Conservation (phyloP, 1,284 basidiomycete genomes). For the Xerocomus alliaceus region DNA sequence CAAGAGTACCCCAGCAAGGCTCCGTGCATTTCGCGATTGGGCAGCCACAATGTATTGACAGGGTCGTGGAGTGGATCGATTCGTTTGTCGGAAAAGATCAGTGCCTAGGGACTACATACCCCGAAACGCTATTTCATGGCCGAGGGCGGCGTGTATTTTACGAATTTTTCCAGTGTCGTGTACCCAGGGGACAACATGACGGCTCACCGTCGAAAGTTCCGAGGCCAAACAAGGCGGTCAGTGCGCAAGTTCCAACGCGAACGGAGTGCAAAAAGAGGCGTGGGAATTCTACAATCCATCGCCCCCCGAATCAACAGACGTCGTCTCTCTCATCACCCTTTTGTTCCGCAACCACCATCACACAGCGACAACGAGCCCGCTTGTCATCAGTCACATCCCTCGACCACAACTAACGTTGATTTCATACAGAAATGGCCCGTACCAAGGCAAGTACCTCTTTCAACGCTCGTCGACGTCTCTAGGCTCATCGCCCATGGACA, state of each 20-base stretch:
- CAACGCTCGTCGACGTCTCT: constrained; percentile 9
- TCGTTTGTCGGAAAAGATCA: background rate
- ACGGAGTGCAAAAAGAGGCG: constrained; percentile 42
- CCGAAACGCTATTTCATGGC: background rate
- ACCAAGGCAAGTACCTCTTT: constrained; percentile 62
- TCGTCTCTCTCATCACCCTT: constrained; percentile 22
- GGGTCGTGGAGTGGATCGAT: background rate
- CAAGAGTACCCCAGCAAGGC: no score
- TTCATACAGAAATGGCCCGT: constrained; percentile 62
- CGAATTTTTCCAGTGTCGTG: background rate
- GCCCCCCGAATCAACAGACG: constrained; percentile 33
- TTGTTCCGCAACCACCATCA: constrained; percentile 43
- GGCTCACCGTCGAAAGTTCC: constrained; percentile 25
- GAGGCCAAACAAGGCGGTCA: constrained; percentile 34
- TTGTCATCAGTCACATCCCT: constrained; percentile 32
- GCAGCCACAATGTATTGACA: no score
- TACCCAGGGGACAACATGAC: background rate
- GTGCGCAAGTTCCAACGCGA: constrained; percentile 35
- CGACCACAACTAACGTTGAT: constrained; percentile 33
- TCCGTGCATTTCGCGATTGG: no score
- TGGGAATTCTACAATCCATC: constrained; percentile 37
- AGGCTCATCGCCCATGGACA: constrained; percentile 40
- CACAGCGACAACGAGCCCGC: constrained; percentile 15
- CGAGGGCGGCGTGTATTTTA: background rate
- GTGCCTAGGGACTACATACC: no score